phyloP scores from a whole-genome alignment of 2,329 filamentous ascomycete species.

The Hypocrella siamensis region DNA sequence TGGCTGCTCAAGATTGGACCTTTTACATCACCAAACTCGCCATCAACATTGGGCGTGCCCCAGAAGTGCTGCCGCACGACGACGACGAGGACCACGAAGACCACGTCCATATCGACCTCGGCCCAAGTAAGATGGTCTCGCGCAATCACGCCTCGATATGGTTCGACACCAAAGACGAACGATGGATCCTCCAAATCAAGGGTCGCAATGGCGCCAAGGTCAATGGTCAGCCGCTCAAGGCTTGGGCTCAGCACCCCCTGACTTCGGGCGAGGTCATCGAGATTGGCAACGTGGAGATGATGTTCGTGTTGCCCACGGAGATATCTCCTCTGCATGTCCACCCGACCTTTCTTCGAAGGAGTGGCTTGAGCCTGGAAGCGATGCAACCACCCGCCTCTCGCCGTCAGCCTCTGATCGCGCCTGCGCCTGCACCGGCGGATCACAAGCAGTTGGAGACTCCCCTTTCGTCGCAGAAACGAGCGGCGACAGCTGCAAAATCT shows the following conservation, averaged over 20 bases:
- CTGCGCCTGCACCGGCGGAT: slow-evolving; percentile 44
- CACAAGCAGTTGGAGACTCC: slow-evolving; percentile 47
- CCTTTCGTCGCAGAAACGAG: slow-evolving; percentile 24
- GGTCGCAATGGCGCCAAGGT: slow-evolving; percentile 84
- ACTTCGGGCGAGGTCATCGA: slow-evolving; percentile 84
- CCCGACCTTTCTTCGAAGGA: slow-evolving; percentile 52
- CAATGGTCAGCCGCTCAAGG: slow-evolving; percentile 56
- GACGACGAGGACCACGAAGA: slow-evolving; percentile 29
- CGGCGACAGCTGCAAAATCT: slow-evolving; percentile 12
- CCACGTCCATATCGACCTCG: slow-evolving; percentile 72
- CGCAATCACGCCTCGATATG: slow-evolving; percentile 61
- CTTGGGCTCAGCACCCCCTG: slow-evolving; percentile 49
- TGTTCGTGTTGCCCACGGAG: slow-evolving; percentile 83
- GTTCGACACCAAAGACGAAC: slow-evolving; percentile 51
- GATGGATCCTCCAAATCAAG: slow-evolving; percentile 76
- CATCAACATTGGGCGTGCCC: slow-evolving; percentile 60
- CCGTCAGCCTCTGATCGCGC: slow-evolving; percentile 35
- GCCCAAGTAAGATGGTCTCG: slow-evolving; percentile 69
- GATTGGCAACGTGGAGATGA: slow-evolving; percentile 90
- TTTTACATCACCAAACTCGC: slow-evolving; percentile 66
- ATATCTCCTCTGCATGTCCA: slow-evolving; percentile 51
- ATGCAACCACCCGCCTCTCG: slow-evolving; percentile 13
- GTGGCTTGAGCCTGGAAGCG: slow-evolving; percentile 30
- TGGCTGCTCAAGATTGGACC: slow-evolving; percentile 69
- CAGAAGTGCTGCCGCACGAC: slow-evolving; percentile 27